These are phyloP conservation scores for Tetracentron sinense DNA, from an alignment of 164 flowering plant genomes.

Conservation along the genomic window DNA sequence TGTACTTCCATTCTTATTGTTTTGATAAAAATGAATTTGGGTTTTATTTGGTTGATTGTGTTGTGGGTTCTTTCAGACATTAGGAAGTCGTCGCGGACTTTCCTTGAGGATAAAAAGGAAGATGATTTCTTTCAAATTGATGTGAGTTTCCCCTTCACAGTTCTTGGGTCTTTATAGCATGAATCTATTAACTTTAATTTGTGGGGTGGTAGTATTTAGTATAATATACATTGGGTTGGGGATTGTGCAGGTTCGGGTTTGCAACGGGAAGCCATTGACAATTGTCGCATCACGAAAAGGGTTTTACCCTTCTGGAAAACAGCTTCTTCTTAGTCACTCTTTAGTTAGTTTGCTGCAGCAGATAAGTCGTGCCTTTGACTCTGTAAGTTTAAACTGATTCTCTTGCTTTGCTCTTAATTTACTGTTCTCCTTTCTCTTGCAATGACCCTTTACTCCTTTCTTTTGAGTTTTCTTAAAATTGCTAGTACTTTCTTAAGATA, in stretches of 20 bases:
- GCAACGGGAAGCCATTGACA: conserved; percentile 78
- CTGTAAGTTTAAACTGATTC: conserved; percentile 44
- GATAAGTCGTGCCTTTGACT: conserved; percentile 66
- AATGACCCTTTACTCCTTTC: background rate
- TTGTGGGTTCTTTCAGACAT: conserved; percentile 45
- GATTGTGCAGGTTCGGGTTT: conserved; percentile 58
- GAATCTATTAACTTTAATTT: background rate
- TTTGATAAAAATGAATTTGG: background rate
- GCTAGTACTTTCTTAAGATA: no score
- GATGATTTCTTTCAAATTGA: conserved; percentile 87
- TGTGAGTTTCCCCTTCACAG: conserved; percentile 38
- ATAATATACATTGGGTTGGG: background rate
- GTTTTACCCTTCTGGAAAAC: conserved; percentile 79
- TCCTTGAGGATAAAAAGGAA: conserved; percentile 69
- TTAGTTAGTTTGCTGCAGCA: conserved; percentile 72
- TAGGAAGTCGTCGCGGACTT: conserved; percentile 68
- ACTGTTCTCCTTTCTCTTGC: background rate
- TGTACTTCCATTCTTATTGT: background rate
- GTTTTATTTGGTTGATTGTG: background rate
- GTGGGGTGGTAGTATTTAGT: background rate
- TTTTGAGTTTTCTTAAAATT: background rate
- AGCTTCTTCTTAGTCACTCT: conserved; percentile 48
- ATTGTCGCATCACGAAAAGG: conserved; percentile 75
- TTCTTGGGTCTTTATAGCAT: conserved; percentile 1
- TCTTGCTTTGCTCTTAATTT: background rate